These are phyloP conservation scores for Keithomyces neogunnii DNA, from an alignment of 2,329 filamentous ascomycete genomes.

Conservation along the genomic window DNA sequence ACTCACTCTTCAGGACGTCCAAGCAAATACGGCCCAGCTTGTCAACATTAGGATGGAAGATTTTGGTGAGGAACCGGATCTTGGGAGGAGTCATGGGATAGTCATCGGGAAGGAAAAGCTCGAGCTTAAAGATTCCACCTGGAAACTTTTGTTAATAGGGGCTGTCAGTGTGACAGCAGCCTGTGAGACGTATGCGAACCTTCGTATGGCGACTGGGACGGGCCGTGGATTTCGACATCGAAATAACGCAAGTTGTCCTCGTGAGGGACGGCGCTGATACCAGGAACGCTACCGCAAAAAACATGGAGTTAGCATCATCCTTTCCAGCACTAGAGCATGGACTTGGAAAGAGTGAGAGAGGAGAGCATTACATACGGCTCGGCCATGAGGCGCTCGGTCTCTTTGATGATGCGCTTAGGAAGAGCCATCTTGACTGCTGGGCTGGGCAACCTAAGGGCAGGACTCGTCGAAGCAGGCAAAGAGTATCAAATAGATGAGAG, in stretches of 20 bases:
- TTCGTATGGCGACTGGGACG: constrained; percentile 88
- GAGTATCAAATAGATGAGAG: not conserved
- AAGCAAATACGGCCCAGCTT: constrained; percentile 95
- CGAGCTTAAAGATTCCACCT: constrained; percentile 88
- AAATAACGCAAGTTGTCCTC: constrained; percentile 98
- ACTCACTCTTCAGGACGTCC: constrained; percentile 89
- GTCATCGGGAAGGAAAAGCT: constrained; percentile 95
- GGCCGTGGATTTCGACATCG: constrained; percentile 92
- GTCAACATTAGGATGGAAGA: constrained; percentile 98
- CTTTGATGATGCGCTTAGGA: constrained; percentile 96
- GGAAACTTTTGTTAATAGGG: not conserved
- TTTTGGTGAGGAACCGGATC: constrained; percentile 97
- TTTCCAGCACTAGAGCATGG: not conserved
- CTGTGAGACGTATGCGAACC: constrained; percentile 41
- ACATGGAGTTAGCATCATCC: not conserved
- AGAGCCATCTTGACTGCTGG: constrained; percentile 52
- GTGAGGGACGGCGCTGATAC: constrained; percentile 91
- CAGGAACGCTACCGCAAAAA: constrained; percentile 62
- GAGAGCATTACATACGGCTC: constrained; percentile 64
- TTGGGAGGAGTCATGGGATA: constrained; percentile 99
- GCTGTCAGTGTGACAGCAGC: not conserved
- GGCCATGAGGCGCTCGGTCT: constrained; percentile 93
- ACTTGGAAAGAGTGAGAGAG: constrained; percentile 6
- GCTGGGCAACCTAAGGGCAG: not conserved
- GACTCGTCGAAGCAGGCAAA: not conserved